Base-by-base conservation (phyloP, 371 early-diverging fungal genomes). In the Mortierella sp. region DNA sequence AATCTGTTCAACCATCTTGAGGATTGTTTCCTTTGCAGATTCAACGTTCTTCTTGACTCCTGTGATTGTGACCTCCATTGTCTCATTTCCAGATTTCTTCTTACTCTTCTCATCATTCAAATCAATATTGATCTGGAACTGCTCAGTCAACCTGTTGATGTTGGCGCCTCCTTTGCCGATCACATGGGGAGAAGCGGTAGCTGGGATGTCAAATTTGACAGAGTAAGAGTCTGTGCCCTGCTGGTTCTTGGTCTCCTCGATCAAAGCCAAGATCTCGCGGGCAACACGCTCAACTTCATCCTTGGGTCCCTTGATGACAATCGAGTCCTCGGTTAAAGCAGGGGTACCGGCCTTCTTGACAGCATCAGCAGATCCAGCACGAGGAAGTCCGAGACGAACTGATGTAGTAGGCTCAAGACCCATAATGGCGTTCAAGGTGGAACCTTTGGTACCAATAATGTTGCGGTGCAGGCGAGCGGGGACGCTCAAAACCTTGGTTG, bases 121-220 rank as follows among this genome's bases (percentile, higher is more conserved):
- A 68, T 95, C 94, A 70, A 97, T 85, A 65, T 88, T 90, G 56
- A 98, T 93, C 68, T 90, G 92, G 75, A 92, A 89, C 67, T 90
- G 89, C 35, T 93, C 92, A 75, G 91, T 93, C 61, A 96, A 75
- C 66, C 89, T 89, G 82, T 91, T 93, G 68, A 98, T 88, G 73
- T 91, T 89, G 75, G 90, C 87, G 70, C 96, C 96, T 23, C 91
- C 91, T 82, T 95, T 95, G 55, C 98, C 98, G 76, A 97, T 95
- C 40, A 98, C 85, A 54, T 94, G 93, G 9, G 96, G 90, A 40
- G 94, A 88, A 61, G 90, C 89, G 28, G 85, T 80, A 47, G 87
- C 83, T 56, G 96, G 94, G 49, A 96, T 93, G 23, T 83, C 83
- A 58, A 96, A 85, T 29, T 86, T 88, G 40, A 87, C 88, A 15